Evolutionary conservation across 768 basidiomycete genomes (phyloP).

Genomic region (Agrocybe chaxingu): DNA sequence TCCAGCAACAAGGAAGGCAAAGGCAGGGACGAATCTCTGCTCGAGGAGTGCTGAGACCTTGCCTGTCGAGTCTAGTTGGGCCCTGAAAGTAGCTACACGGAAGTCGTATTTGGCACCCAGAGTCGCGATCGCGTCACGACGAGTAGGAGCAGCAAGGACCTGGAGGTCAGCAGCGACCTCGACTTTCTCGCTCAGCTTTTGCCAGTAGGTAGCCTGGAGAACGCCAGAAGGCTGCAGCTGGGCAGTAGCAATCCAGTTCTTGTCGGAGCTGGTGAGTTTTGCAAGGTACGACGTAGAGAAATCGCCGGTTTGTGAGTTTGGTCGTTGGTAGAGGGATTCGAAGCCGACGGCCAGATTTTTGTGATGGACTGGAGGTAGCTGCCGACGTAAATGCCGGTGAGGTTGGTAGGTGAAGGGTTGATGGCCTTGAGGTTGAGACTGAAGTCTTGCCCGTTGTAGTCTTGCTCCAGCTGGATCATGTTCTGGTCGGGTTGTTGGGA

Average conservation of each 20-base stretch:
- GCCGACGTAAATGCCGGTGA: constrained; percentile 88
- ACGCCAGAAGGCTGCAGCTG: constrained; percentile 81
- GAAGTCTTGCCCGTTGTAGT: constrained; percentile 87
- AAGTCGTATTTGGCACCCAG: constrained; percentile 97
- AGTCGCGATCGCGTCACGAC: constrained; percentile 90
- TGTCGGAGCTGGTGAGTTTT: constrained; percentile 69
- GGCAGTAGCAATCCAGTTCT: constrained; percentile 91
- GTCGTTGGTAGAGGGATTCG: constrained; percentile 82
- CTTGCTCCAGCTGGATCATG: constrained; percentile 93
- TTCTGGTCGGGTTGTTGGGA: constrained; percentile 76
- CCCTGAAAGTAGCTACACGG: constrained; percentile 89
- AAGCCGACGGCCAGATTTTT: constrained; percentile 83
- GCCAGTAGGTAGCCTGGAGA: constrained; percentile 93
- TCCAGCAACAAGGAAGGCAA: constrained; percentile 90
- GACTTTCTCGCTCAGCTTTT: constrained; percentile 91
- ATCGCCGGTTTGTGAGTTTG: constrained; percentile 68
- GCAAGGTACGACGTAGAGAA: constrained; percentile 73
- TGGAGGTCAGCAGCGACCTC: constrained; percentile 96
- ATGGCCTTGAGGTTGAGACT: constrained; percentile 82
- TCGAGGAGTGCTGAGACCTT: constrained; percentile 95
- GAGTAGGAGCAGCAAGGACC: constrained; percentile 70
- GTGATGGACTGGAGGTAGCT: constrained; percentile 92
- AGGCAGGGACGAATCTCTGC: constrained; percentile 93
- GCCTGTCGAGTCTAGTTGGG: constrained; percentile 91
- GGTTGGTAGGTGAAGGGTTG: constrained; percentile 86